These are phyloP conservation scores for Vitis hybrid DNA, from an alignment of 177 flowering plant genomes.

Conservation along the genomic window DNA sequence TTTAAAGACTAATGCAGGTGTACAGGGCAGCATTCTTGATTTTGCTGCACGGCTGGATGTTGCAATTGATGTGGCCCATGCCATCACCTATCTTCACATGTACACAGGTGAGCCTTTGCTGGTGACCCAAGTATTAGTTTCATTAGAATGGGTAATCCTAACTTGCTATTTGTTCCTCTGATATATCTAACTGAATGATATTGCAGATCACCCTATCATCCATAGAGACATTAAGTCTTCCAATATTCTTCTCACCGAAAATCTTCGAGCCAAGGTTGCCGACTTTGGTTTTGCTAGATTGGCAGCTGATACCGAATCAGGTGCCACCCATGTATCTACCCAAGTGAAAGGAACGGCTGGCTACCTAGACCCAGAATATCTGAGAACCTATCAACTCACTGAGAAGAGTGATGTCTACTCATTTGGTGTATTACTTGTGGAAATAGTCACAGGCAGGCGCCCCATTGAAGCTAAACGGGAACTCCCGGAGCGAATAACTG, in stretches of 20 bases:
- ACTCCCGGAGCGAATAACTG: constrained; percentile 66
- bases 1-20: constrained; percentile 42
- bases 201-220: constrained; percentile 89
- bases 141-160: not conserved
- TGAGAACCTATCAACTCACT: constrained; percentile 83
- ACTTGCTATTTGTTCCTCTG: not conserved
- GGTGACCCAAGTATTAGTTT: not conserved
- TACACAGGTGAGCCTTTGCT: constrained; percentile 60
- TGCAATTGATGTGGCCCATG: constrained; percentile 95
- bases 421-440: constrained; percentile 87
- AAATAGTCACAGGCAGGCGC: constrained; percentile 80
- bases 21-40: constrained; percentile 65
- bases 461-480: constrained; percentile 83
- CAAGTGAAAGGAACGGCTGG: constrained; percentile 99
- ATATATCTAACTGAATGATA: too few relatives aligned
- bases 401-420: constrained; percentile 98
- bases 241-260: constrained; percentile 89
- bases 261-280: constrained; percentile 84
- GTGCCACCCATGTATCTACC: constrained; percentile 87
- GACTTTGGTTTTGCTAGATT: constrained; percentile 94
- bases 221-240: constrained; percentile 98
- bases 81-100: constrained; percentile 94
- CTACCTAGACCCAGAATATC: constrained; percentile 93
- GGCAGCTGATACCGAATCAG: constrained; percentile 72
- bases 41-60: constrained; percentile 78